Evolutionary conservation across 2,329 filamentous ascomycete species (phyloP), one percentile per base, ranked within the genome.

Genomic region (Fusarium udum): DNA sequence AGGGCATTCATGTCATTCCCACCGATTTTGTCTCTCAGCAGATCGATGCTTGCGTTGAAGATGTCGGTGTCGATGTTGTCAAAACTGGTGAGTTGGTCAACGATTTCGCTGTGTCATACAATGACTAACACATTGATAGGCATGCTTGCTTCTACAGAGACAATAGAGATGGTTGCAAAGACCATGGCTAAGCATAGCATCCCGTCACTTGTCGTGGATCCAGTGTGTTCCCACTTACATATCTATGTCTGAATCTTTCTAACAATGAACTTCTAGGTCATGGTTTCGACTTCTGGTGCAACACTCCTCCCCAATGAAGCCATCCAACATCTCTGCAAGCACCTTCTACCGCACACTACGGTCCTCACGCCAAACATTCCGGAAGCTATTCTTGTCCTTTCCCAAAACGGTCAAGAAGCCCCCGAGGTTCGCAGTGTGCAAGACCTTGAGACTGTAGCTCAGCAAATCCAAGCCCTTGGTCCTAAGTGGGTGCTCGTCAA

Each of bases 31-130:
- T 98, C 31, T 87, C 87, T 73, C 93, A 93, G 85, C 94, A 97
- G 83, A 95, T 98, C 67, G 92, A 95, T 83, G 92, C 93, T 31
- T 94, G 92, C 39, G 86, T 97, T 55, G 91, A 91, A 49, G 96
- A 98, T 83, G 89, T 98, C 69, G 93, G 92, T 7, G 91, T 93
- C 7, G 94, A 97, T 85, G 94, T 97, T 52, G 90, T 98, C 74
- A 98, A 98, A 84, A 95, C 94, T 53, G 95, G 95, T 97, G 82
- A 77, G 85, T 81, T 46, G 14, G 40, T 31, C 18, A 48, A 32
- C 6, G 13, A 42, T 28, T 32, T 32, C n/a, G 5, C 15, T 28
- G 22, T 32, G n/a, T 24, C 13, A 26, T 20, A 43, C 28, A 11
- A 46, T 49, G 28, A 40, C 60, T 70, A 42, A 71, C 43, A 31